Conservation (phyloP, 352 stramenopile genomes). For the Phytopythium vexans region DNA sequence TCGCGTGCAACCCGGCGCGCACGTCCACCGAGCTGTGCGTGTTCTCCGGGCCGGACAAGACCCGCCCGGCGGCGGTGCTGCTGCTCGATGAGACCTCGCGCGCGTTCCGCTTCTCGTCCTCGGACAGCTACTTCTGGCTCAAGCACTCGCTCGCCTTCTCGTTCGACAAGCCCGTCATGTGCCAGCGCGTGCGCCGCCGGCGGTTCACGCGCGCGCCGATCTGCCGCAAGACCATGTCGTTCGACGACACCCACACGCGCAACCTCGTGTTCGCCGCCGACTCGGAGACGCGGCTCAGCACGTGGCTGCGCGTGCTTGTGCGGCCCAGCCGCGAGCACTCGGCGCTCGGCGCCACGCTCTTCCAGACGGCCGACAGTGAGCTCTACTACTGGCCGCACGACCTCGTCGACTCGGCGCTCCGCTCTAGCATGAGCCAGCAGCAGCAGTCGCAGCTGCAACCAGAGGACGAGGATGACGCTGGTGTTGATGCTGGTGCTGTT, state of each 20-base stretch:
- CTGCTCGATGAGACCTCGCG: constrained; percentile 3
- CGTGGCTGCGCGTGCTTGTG: constrained; percentile 7
- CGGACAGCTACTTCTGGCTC: constrained; percentile 4
- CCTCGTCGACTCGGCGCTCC: constrained; percentile 9
- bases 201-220: constrained; percentile 4
- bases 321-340: constrained; percentile 8
- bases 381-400: constrained; percentile 9
- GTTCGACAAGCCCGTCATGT: constrained; percentile 4
- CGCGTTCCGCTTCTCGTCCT: constrained; percentile 1
- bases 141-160: constrained; percentile 4
- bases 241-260: neutral
- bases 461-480: neutral
- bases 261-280: constrained; percentile 4
- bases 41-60: neutral
- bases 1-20: constrained; percentile 30
- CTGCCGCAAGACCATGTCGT: constrained; percentile 6
- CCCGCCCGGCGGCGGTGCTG: constrained; percentile 6
- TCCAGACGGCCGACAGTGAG: constrained; percentile 7
- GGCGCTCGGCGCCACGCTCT: constrained; percentile 3
- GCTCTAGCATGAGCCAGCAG: neutral
- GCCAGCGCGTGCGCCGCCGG: neutral
- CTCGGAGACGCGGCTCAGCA: neutral
- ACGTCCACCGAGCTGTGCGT: constrained; percentile 24
- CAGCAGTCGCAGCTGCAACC: neutral
- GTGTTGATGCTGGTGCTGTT: too few species aligned